phyloP scores from a whole-genome alignment of 495 filamentous ascomycete genomes.

The Pyrenula massariospora region DNA sequence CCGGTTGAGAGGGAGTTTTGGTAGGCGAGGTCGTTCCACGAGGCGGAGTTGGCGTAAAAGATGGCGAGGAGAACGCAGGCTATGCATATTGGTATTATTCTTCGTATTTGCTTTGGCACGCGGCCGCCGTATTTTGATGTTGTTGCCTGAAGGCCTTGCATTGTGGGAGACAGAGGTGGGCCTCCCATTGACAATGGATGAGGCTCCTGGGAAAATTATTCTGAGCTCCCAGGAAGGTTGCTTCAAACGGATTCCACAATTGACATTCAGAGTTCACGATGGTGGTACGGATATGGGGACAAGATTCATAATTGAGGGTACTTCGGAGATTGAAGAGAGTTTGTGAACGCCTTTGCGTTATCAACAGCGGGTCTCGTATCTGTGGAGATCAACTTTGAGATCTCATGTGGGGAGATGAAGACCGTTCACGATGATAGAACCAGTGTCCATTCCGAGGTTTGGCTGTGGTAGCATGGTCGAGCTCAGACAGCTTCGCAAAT shows the following conservation, averaged over 20 bases:
- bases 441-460: background rate
- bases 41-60: slow-evolving; percentile 23
- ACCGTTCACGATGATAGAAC: background rate
- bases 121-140: background rate
- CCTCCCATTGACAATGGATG: too few relatives aligned
- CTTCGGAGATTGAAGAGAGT: background rate
- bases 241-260: background rate
- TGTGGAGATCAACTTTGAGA: background rate
- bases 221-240: too few relatives aligned
- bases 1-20: slow-evolving; percentile 8
- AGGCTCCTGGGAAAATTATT: too few relatives aligned
- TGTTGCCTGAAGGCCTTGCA: background rate
- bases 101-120: slow-evolving; percentile 11
- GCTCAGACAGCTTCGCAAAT: background rate
- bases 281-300: background rate
- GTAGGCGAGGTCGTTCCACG: slow-evolving; percentile 9
- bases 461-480: background rate
- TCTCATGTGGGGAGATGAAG: background rate
- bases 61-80: slow-evolving; percentile 25
- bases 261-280: background rate
- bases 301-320: background rate
- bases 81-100: slow-evolving; percentile 13
- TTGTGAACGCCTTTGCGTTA: background rate
- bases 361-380: background rate
- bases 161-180: too few relatives aligned